Evolutionary conservation across 129 eudicot species (phyloP), one percentile per base, ranked within the genome.

Genomic region (Flaveria sonorensis): DNA sequence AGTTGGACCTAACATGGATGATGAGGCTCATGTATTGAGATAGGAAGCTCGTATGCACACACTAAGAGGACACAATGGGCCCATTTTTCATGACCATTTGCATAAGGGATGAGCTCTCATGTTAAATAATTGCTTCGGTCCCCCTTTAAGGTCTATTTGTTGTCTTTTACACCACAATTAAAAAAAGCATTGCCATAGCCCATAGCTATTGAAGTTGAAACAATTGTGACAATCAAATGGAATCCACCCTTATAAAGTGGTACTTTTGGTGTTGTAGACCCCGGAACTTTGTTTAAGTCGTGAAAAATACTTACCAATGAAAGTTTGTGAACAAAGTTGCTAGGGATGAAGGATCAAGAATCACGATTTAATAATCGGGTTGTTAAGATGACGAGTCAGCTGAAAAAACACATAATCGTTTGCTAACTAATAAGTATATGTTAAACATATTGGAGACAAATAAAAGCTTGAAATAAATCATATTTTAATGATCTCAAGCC

Each of bases 41-140:
- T 59, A 70, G 82, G 71, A 65, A 72, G 74, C 51, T 79, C 73
- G 42, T 50, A 16, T 64, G 77, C 71, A 66, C 83, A 64, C 83
- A 73, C 70, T 79, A 72, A 72, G 77, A 79, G 64, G 78, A 73
- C 79, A 80, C 15, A 12, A 65, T 80, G 83, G 83, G 20, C 70
- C 83, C 74, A 73, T 80, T 43, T 56, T 69, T 47, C 70, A 60
- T 45, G 42, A 50, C 57, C 46, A 40, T 23, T 53, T 77, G 43
- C 59, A 10, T 21, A 23, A 63, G 45, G 73, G 47, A 70, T 45
- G 16, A 4, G 18, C 56, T 50, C n/a, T 20, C 23, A 71, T 70
- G 39, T 69, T 62, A 60, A 77, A 67, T 77, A 66, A 77, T 77
- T 77, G 52, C 74, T 52, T 18, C 61, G 62, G 82, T 47, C 72